These are phyloP conservation scores for Voacanga thouarsii DNA, from an alignment of 257 asterid genomes.

Conservation along the genomic window DNA sequence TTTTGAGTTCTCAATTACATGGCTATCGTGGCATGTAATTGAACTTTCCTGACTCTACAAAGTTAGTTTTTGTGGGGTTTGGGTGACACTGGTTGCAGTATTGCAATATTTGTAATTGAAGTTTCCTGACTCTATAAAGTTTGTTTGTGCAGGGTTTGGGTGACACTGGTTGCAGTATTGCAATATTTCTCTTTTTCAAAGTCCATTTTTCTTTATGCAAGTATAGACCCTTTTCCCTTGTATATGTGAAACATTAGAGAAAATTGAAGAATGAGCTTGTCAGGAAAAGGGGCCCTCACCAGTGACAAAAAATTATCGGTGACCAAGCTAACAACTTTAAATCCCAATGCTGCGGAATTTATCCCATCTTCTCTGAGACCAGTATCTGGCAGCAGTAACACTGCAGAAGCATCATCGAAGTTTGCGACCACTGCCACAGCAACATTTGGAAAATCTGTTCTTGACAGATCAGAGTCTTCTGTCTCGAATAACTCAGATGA, in stretches of 20 bases:
- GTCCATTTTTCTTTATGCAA: conserved; percentile 16
- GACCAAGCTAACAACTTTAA: conserved; percentile 54
- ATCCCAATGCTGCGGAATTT: conserved; percentile 92
- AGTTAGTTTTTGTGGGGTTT: conserved; percentile 50
- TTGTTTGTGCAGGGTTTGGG: conserved; percentile 66
- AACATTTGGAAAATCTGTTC: conserved; percentile 54
- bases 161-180: conserved; percentile 34
- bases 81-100: conserved; percentile 46
- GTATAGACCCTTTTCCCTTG: conserved; percentile 20
- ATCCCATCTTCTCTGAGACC: conserved; percentile 71
- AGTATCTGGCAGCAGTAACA: conserved; percentile 36
- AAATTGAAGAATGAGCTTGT: conserved; percentile 52
- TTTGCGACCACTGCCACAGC: conserved; percentile 31
- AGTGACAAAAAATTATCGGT: conserved; percentile 51
- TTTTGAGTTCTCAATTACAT: not conserved
- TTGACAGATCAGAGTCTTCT: conserved; percentile 71
- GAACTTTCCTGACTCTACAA: conserved; percentile 7
- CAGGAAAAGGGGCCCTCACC: conserved; percentile 59
- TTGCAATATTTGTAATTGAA: conserved; percentile 19
- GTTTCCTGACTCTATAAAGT: conserved; percentile 7
- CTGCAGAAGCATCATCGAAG: conserved; percentile 42
- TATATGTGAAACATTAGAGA: conserved; percentile 11
- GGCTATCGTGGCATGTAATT: conserved; percentile 3
- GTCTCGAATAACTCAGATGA: conserved; percentile 75
- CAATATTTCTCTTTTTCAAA: conserved; percentile 17